Base-by-base conservation (phyloP, 2,329 filamentous ascomycete genomes). In the Rhexocercosporidium sp. region DNA sequence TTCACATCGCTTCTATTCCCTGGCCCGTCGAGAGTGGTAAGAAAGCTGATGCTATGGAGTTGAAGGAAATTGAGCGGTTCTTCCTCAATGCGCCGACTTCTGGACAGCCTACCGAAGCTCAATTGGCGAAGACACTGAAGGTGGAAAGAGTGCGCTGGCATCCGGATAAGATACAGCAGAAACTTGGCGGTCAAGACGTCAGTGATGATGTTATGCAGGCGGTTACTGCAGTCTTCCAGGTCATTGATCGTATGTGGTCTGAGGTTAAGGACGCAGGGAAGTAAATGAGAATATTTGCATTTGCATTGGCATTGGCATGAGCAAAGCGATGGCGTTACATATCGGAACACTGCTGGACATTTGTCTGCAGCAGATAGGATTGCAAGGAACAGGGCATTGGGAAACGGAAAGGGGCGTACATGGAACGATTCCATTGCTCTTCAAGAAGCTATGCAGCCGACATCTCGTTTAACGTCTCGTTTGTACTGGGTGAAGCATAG, bases 141-240 rank as follows among this genome's bases (percentile, higher is more conserved):
- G 82, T 88, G 5, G 96, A 99, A 82, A 88, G 96, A 61, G 90
- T 98, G 20, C 86, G 94, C 18, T 99, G 96, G 96, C 96, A 99
- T 82, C 96, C 96, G 3, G 96, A 99, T 81, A 99, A 98, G 83
- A 92, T 98, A 65, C 93, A 97, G 82, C 96, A 97, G 81, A 88
- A 89, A 62, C 90, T 97, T 68, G 92, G 93, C 3, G 88, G 86
- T 0, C 82, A 87, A 67, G 83, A 84, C 16, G 88, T 97, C 59
- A 90, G 94, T 57, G 84, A 88, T 27, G 85, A 85, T 3, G 88
- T 92, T 3, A 90, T 97, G 85, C 88, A 88, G 76, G 85, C 89
- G 63, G 92, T 97, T 49, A 99, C 95, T 12, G 91, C 92, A 7
- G 90, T 97, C 11, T 99, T 98, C 75, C 95, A 98, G 80, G 89